Percentiles rank a stretch among this genome's conserved stretches.
phyloP scores from a whole-genome alignment of 345 rosid genomes.

The Sonneratia alba region DNA sequence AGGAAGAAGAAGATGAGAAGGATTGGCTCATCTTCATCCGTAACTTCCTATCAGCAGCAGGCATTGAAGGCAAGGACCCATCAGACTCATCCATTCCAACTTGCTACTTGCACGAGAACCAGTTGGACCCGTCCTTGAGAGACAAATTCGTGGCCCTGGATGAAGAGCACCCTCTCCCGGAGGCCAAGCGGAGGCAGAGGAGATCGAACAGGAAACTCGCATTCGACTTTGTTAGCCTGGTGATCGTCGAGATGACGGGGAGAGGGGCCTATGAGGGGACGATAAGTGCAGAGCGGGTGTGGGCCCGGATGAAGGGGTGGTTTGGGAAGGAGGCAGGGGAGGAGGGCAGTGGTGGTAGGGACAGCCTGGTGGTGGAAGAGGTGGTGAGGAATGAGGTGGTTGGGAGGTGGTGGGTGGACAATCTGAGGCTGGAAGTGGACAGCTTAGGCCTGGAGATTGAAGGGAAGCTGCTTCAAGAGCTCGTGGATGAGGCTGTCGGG shows the following conservation, averaged over 20 bases:
- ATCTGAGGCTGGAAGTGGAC: slow-evolving; percentile 42
- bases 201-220: slow-evolving; percentile 54
- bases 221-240: slow-evolving; percentile 66
- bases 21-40: slow-evolving; percentile 55
- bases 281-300: slow-evolving; percentile 45
- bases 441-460: slow-evolving; percentile 47
- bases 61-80: slow-evolving; percentile 32
- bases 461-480: slow-evolving; percentile 57
- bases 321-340: slow-evolving; percentile 24
- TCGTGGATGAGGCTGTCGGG: slow-evolving; percentile 65
- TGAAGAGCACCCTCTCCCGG: slow-evolving; percentile 47
- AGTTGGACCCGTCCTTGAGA: slow-evolving; percentile 65
- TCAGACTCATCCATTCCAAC: slow-evolving; percentile 24
- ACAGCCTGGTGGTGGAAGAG: slow-evolving; percentile 56
- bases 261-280: slow-evolving; percentile 10
- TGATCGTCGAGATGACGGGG: slow-evolving; percentile 21
- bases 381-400: slow-evolving; percentile 60
- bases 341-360: slow-evolving; percentile 17
- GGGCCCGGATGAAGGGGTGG: slow-evolving; percentile 65
- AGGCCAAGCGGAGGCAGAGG: slow-evolving; percentile 58
- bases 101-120: slow-evolving; percentile 71
- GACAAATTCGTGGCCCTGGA: slow-evolving; percentile 29
- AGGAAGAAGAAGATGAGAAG: slow-evolving; percentile 21
- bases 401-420: slow-evolving; percentile 59
- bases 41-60: slow-evolving; percentile 43